These are phyloP conservation scores for Quercus glauca DNA, from an alignment of 306 rosid species.

Conservation along the genomic window DNA sequence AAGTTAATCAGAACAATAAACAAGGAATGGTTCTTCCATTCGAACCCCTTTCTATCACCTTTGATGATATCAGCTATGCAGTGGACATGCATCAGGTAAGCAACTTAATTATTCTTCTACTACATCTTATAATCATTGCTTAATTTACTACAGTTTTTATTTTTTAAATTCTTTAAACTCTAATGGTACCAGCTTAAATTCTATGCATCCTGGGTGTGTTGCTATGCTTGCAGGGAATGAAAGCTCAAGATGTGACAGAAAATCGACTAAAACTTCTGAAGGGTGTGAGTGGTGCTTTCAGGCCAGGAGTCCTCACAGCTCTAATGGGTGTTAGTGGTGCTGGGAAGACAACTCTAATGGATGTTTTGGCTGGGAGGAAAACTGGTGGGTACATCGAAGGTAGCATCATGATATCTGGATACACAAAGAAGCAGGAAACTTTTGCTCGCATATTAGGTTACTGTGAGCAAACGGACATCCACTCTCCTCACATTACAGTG, in stretches of 20 bases:
- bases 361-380: conserved; percentile 90
- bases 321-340: conserved; percentile 91
- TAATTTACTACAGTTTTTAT: no score
- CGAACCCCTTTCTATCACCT: conserved; percentile 66
- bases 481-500: conserved; percentile 83
- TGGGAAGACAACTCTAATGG: conserved; percentile 89
- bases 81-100: conserved; percentile 72
- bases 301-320: conserved; percentile 87
- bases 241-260: conserved; percentile 29
- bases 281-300: conserved; percentile 76
- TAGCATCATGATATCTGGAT: conserved; percentile 59
- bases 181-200: no score
- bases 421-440: conserved; percentile 68
- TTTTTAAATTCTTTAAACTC: no score
- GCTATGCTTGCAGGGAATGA: conserved; percentile 38
- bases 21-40: conserved; percentile 90
- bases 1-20: conserved; percentile 7
- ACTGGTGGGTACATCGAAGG: conserved; percentile 73
- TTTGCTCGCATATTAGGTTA: conserved; percentile 89
- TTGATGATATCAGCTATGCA: conserved; percentile 73
- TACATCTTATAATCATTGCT: no score
- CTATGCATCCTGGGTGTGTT: no score
- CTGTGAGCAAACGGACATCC: conserved; percentile 92
- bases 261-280: conserved; percentile 58
- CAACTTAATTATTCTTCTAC: no score